phyloP scores from a whole-genome alignment of 768 basidiomycete genomes.

The Xanthoconium purpureum region DNA sequence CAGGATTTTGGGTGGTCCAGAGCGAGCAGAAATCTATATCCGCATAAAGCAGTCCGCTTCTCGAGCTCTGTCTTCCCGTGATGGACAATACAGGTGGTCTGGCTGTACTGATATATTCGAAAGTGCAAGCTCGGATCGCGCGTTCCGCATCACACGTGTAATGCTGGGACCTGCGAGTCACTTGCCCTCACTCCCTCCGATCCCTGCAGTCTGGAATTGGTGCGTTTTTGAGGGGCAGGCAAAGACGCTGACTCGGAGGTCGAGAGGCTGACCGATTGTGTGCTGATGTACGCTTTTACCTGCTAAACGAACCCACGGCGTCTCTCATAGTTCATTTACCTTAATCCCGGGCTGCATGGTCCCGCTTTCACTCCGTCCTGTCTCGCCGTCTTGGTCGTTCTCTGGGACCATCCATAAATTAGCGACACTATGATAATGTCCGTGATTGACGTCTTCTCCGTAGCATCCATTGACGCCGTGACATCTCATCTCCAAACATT shows the following conservation, averaged over 20 bases:
- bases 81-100: background rate
- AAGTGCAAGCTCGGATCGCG: background rate
- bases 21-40: slow-evolving; percentile 9
- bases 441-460: background rate
- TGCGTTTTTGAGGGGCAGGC: background rate
- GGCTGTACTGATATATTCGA: background rate
- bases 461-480: background rate
- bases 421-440: background rate
- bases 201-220: background rate
- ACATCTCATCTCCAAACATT: background rate
- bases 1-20: slow-evolving; percentile 20
- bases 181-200: background rate
- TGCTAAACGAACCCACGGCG: background rate
- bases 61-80: background rate
- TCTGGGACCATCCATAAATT: background rate
- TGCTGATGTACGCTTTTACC: background rate
- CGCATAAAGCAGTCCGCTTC: background rate
- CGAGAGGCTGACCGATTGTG: background rate
- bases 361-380: background rate
- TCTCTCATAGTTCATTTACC: background rate
- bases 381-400: background rate
- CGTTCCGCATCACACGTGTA: background rate
- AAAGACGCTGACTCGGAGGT: background rate
- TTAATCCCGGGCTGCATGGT: background rate
- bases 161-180: background rate